phyloP scores from a whole-genome alignment of 2,329 filamentous ascomycete species.

The Elsinoe necatrix region DNA sequence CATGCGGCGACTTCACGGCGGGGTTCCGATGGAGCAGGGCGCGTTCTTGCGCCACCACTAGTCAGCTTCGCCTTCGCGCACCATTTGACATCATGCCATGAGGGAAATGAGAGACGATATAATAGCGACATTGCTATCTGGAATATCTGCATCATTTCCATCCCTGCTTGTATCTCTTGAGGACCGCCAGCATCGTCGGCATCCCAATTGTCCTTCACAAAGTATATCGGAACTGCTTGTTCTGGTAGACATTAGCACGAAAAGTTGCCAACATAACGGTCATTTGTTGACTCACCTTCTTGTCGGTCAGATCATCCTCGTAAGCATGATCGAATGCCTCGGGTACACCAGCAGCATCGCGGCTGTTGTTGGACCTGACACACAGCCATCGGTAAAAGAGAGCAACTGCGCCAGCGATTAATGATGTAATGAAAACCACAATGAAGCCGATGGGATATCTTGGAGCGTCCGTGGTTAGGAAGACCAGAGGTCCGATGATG shows the following conservation, averaged over 20 bases:
- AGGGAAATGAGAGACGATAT: too few relatives aligned
- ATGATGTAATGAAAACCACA: slow-evolving; percentile 31
- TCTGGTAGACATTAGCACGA: not conserved
- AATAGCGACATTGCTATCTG: not conserved
- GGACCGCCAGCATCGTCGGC: not conserved
- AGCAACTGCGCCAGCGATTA: slow-evolving; percentile 31
- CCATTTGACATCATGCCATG: too few relatives aligned
- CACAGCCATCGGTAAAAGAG: slow-evolving; percentile 40
- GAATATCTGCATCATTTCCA: not conserved
- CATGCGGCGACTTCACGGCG: not conserved
- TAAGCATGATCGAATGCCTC: slow-evolving; percentile 47
- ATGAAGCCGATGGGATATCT: slow-evolving; percentile 35
- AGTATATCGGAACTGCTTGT: slow-evolving; percentile 6
- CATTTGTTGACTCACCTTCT: slow-evolving; percentile 23
- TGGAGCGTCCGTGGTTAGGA: slow-evolving; percentile 35
- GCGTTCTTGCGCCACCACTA: too few relatives aligned
- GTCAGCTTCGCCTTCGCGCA: too few relatives aligned
- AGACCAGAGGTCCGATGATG: slow-evolving; percentile 38
- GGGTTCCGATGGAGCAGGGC: not conserved
- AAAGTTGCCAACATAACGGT: too few relatives aligned
- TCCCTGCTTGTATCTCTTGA: not conserved
- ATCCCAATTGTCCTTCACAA: not conserved
- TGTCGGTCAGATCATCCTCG: slow-evolving; percentile 45
- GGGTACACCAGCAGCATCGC: slow-evolving; percentile 35
- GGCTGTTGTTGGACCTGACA: slow-evolving; percentile 36